phyloP scores from a whole-genome alignment of 176 grass and related monocot species.

The Metroxylon sagu region DNA sequence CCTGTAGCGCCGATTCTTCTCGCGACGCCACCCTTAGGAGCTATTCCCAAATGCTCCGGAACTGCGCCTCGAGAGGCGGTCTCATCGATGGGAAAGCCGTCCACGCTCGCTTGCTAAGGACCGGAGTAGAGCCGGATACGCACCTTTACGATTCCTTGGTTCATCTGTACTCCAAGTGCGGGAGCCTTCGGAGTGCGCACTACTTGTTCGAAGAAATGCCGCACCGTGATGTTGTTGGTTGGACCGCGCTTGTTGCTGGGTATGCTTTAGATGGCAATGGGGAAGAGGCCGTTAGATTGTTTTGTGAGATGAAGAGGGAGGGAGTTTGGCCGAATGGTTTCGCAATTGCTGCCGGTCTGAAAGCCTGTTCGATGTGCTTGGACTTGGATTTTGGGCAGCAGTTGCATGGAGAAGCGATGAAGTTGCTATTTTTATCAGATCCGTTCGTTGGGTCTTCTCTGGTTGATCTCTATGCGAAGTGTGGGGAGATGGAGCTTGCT shows the following conservation, averaged over 20 bases:
- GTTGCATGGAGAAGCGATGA: conserved; percentile 22
- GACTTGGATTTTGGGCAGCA: conserved; percentile 18
- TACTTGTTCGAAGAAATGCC: conserved; percentile 45
- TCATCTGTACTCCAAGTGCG: conserved; percentile 14
- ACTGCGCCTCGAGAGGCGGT: conserved; percentile 6
- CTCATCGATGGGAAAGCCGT: conserved; percentile 21
- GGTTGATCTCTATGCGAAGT: conserved; percentile 22
- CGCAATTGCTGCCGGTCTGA: conserved; percentile 16
- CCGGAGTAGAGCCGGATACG: conserved; percentile 6
- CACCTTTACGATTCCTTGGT: conserved; percentile 23
- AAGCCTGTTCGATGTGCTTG: conserved; percentile 16
- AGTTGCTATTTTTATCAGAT: conserved; percentile 24
- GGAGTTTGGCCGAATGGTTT: conserved; percentile 16
- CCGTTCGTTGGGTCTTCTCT: conserved; percentile 24
- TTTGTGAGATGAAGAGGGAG: conserved; percentile 2
- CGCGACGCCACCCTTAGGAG: conserved; percentile 1
- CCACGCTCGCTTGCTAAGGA: conserved; percentile 27
- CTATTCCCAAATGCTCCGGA: conserved; percentile 19
- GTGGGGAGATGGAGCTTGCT: conserved; percentile 13
- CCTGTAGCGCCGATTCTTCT: too few species aligned
- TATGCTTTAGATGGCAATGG: not conserved
- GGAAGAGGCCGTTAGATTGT: conserved; percentile 9
- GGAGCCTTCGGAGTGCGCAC: conserved; percentile 5
- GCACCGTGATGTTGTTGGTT: conserved; percentile 20
- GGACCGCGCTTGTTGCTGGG: conserved; percentile 22